Base-by-base conservation (phyloP, 148 eudicot species). In the Silene uniflora region DNA sequence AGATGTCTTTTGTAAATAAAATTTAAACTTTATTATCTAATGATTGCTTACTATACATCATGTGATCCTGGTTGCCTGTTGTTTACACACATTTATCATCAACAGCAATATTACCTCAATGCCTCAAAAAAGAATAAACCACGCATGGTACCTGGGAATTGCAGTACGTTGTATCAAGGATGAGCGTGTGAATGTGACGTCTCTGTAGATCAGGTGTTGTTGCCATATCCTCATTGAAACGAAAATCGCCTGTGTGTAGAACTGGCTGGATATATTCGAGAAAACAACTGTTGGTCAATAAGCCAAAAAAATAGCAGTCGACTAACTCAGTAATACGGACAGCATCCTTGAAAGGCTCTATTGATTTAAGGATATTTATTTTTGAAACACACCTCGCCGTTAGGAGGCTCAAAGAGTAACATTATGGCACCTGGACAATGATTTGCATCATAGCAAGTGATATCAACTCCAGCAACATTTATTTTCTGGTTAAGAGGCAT, bases 121-220 rank as follows among this genome's bases (percentile, higher is more conserved):
- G 19, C 70, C 13, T 13, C 25, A 60, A 23, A 19, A 64, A 46
- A 47, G 5, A 18, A 24, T 8, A 11, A 58, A 61, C 9, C 35
- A 64, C 22, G 65, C 10, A 49, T 12, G 71, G 58, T 88, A 92
- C 98, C 93, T 90, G 87, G 19, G 98, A 92, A 77, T 90, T 81
- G 78, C 98, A 95, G 77, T 95, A 95, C 71, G 98, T 95, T 27
- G 98, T 92, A 84, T 95, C 96, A 82, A 95, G 91, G 78, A 95
- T 86, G 71, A 95, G 93, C 56, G 93, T 87, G 76, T 91, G 86
- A 69, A 94, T 74, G 25, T 58, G 72, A 47, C 83, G 69, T 71
- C 77, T 78, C 78, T 81, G 85, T 84, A 85, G 73, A 79, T 77
- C 75, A 74, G 84, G 54, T 62, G 78, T 73, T 24, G 73, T 79